Evolutionary conservation across 257 asterid genomes (phyloP), one percentile per base, ranked within the genome.

Genomic region (Solanum tarapatanum): DNA sequence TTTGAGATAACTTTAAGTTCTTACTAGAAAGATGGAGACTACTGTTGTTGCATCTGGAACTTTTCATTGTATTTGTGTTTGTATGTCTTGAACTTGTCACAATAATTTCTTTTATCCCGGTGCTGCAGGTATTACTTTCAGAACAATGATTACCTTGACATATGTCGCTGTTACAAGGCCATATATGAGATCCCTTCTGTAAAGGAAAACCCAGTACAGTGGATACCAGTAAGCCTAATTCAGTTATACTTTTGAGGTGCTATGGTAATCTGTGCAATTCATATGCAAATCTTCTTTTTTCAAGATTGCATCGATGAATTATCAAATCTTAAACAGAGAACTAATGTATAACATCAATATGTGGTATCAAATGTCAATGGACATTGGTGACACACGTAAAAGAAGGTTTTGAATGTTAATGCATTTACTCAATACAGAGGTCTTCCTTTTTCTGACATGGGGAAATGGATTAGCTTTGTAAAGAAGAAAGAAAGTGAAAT

Each of bases 121-220:
- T 83, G 87, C 10, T 92, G 88, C 89, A 97, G 99, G 98, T 96
- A 95, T 89, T 72, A 95, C 90, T 89, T 90, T 8, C 96, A 96
- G 88, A 92, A 90, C 93, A 94, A 93, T 86, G 98, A 97, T 90
- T 97, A 97, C 89, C 99, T 96, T 85, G 99, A 96, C 89, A 97
- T 96, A 87, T 95, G 99, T 88, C 99, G 99, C 45, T 93, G 95
- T 89, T 97, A 95, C 93, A 95, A 97, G 93, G 92, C 99, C 62
- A 97, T 96, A 75, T 97, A 95, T 87, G 99, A 97, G 87, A 97
- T 95, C 88, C 98, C 98, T 39, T 91, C 94, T 36, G 95, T 97
- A 91, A 96, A 95, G 87, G 98, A 93, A 90, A 97, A 94, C 90
- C 93, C 94, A n/a, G 87, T 87, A 21, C 95, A 92, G 88, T 97